phyloP scores from a whole-genome alignment of 108 stramenopile genomes.

The Fragilaria radians region DNA sequence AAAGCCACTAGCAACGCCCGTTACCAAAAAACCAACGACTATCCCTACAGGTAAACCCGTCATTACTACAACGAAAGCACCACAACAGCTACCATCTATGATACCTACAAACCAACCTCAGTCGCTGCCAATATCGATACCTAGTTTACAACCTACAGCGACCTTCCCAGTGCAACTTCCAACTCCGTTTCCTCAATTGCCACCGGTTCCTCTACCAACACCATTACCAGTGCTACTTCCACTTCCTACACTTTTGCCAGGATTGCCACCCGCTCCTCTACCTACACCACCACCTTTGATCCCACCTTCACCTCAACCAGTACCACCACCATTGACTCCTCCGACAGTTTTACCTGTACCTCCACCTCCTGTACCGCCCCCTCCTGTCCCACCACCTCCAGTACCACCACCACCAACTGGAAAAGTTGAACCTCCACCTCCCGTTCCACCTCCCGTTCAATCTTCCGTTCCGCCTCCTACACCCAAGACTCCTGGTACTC shows the following conservation, averaged over 20 bases:
- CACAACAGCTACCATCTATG: not conserved
- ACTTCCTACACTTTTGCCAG: not conserved
- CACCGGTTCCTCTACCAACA: not conserved
- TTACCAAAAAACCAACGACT: too few species aligned
- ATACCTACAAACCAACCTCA: not conserved
- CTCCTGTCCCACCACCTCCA: not conserved
- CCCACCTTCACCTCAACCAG: not conserved
- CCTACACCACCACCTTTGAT: not conserved
- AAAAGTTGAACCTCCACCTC: not conserved
- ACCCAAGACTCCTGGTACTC: too few species aligned
- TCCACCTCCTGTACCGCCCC: not conserved
- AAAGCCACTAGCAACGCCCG: too few species aligned
- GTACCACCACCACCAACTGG: not conserved
- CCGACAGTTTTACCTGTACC: not conserved
- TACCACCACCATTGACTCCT: not conserved
- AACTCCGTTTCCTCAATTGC: not conserved
- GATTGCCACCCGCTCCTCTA: not conserved
- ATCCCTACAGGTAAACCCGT: too few species aligned
- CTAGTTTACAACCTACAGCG: not conserved
- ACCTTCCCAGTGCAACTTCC: not conserved
- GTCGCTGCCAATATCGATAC: not conserved
- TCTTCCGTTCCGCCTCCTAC: not conserved
- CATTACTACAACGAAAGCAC: too few species aligned
- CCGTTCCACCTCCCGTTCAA: not conserved
- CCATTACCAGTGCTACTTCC: not conserved